Conservation (phyloP, 2,329 filamentous ascomycete genomes). For the Mycosphaerella sp. region DNA sequence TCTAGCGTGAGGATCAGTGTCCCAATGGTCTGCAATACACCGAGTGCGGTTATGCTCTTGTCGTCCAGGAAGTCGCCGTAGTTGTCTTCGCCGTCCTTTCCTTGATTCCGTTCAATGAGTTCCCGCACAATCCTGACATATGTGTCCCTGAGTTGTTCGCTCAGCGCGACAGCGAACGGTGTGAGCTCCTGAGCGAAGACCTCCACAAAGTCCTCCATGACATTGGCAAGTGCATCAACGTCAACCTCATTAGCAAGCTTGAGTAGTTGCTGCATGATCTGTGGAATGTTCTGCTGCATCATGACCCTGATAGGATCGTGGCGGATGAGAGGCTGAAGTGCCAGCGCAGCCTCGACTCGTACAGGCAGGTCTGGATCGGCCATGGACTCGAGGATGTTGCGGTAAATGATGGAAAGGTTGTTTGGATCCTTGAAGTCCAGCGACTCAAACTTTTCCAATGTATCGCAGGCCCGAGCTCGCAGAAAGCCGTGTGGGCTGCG, state of each 20-base stretch:
- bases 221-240: slow-evolving; percentile 92
- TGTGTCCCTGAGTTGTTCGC: slow-evolving; percentile 91
- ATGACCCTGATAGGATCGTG: slow-evolving; percentile 89
- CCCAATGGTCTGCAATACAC: slow-evolving; percentile 94
- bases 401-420: slow-evolving; percentile 93
- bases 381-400: slow-evolving; percentile 95
- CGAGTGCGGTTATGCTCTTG: slow-evolving; percentile 95
- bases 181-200: slow-evolving; percentile 96
- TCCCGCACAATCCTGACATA: slow-evolving; percentile 92
- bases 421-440: slow-evolving; percentile 94
- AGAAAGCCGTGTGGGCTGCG: slow-evolving; percentile 86
- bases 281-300: slow-evolving; percentile 97
- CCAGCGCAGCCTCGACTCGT: slow-evolving; percentile 85
- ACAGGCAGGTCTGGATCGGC: slow-evolving; percentile 89
- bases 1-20: slow-evolving; percentile 94
- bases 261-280: slow-evolving; percentile 97
- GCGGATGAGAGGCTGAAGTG: slow-evolving; percentile 88
- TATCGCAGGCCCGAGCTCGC: slow-evolving; percentile 90
- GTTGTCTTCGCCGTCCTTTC: slow-evolving; percentile 66
- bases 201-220: slow-evolving; percentile 99
- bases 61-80: slow-evolving; percentile 93
- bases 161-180: slow-evolving; percentile 91
- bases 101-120: slow-evolving; percentile 79
- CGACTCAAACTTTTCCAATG: slow-evolving; percentile 95
- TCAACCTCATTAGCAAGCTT: slow-evolving; percentile 98